Percentiles rank a stretch among this genome's conserved stretches.
Evolutionary conservation across 306 rosid genomes (phyloP).

Genomic region (Dryas drummondii): DNA sequence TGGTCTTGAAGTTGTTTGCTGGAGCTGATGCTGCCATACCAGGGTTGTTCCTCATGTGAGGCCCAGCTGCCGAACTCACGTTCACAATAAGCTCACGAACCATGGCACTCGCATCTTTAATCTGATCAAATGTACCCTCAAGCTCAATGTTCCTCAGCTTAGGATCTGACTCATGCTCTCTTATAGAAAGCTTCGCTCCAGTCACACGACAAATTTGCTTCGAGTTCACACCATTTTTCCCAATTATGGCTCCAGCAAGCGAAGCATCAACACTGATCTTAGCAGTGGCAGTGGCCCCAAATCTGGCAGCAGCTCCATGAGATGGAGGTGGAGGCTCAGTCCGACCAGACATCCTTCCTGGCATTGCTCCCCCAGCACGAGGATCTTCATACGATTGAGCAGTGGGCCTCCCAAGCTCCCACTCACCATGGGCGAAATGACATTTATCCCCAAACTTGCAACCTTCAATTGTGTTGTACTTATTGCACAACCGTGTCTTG

Average conservation of each 20-base stretch:
- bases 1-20: constrained; percentile 66
- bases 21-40: constrained; percentile 28
- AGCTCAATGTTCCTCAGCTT: constrained; percentile 78
- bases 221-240: constrained; percentile 74
- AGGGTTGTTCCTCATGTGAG: constrained; percentile 41
- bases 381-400: constrained; percentile 61
- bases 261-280: constrained; percentile 80
- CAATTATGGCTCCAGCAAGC: constrained; percentile 82
- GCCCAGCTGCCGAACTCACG: constrained; percentile 52
- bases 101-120: constrained; percentile 78
- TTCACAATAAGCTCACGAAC: constrained; percentile 73
- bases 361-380: constrained; percentile 47
- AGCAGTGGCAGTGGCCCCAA: constrained; percentile 79
- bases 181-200: constrained; percentile 73
- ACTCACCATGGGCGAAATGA: constrained; percentile 71
- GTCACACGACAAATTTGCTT: constrained; percentile 82
- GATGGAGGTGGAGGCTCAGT: constrained; percentile 38
- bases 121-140: constrained; percentile 77
- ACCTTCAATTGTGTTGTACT: constrained; percentile 73
- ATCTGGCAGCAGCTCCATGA: constrained; percentile 63
- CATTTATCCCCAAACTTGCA: constrained; percentile 90
- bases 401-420: constrained; percentile 82
- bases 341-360: constrained; percentile 55
- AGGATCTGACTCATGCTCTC: constrained; percentile 74
- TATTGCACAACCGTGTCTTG: constrained; percentile 82